These are phyloP conservation scores for Spirogloea muscicola DNA, from an alignment of 139 green algal genomes.

Conservation along the genomic window DNA sequence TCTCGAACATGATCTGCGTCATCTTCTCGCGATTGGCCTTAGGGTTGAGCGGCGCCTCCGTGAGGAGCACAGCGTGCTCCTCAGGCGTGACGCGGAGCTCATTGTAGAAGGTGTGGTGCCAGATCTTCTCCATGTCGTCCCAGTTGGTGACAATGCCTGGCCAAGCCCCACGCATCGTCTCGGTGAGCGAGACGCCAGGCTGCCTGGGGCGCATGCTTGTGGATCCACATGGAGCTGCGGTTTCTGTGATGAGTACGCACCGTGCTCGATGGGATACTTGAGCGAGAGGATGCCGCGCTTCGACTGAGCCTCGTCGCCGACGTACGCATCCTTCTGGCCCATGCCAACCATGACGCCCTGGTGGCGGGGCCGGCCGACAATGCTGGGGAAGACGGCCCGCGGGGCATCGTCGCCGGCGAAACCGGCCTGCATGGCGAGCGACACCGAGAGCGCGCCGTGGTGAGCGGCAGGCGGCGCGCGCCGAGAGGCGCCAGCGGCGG, in stretches of 20 bases:
- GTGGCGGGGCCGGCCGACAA: constrained; percentile 90
- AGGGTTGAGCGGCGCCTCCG: constrained; percentile 95
- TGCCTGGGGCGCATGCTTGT: background rate
- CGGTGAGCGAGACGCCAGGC: constrained; percentile 66
- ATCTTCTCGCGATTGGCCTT: constrained; percentile 95
- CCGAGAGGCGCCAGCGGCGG: background rate
- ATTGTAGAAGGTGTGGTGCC: constrained; percentile 99
- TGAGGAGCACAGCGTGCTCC: constrained; percentile 99
- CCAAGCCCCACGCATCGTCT: too few species aligned
- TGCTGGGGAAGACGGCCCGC: constrained; percentile 90
- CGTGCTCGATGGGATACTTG: constrained; percentile 89
- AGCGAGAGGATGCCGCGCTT: constrained; percentile 96
- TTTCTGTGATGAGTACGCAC: background rate
- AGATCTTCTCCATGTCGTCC: constrained; percentile 99
- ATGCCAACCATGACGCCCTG: constrained; percentile 92
- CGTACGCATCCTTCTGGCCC: constrained; percentile 94
- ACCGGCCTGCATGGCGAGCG: constrained; percentile 55
- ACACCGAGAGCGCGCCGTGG: background rate
- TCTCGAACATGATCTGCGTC: constrained; percentile 99
- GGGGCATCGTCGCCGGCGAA: constrained; percentile 97
- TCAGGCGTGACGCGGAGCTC: constrained; percentile 97
- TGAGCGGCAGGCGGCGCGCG: background rate
- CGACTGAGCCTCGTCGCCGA: constrained; percentile 95
- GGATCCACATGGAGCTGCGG: background rate
- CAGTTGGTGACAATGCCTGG: constrained; percentile 97